Percentiles rank a stretch among this genome's conserved stretches.
phyloP scores from a whole-genome alignment of 352 stramenopile genomes.

The Globisporangium abappressorium region DNA sequence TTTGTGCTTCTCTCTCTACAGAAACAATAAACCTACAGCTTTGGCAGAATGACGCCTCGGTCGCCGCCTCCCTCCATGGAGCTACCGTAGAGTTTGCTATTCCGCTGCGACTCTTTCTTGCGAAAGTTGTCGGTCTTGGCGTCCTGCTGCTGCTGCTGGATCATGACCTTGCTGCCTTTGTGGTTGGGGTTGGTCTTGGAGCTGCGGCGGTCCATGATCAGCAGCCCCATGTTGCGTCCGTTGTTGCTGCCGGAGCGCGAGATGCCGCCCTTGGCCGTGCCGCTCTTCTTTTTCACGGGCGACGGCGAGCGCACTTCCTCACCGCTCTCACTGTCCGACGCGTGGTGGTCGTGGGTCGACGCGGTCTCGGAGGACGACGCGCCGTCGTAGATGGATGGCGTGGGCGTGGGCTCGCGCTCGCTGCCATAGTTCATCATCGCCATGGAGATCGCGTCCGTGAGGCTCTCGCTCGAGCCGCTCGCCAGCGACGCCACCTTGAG shows the following conservation, averaged over 20 bases:
- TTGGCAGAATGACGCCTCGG: conserved; percentile 47
- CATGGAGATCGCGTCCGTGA: conserved; percentile 41
- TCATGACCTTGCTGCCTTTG: conserved; percentile 17
- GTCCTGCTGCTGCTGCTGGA: neutral
- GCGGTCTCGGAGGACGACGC: conserved; percentile 8
- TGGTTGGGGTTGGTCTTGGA: conserved; percentile 39
- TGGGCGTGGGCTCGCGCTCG: conserved; percentile 16
- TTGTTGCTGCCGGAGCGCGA: conserved; percentile 35
- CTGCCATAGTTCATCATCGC: conserved; percentile 19
- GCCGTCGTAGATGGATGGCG: conserved; percentile 12
- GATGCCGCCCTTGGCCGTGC: conserved; percentile 26
- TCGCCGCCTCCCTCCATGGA: conserved; percentile 22
- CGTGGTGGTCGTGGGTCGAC: conserved; percentile 22
- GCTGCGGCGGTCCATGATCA: conserved; percentile 32
- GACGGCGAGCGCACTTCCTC: conserved; percentile 48
- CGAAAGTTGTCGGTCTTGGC: conserved; percentile 19
- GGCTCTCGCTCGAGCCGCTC: conserved; percentile 21
- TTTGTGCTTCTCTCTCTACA: neutral
- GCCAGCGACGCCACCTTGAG: conserved; percentile 26
- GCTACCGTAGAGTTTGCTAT: conserved; percentile 28
- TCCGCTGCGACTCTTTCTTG: conserved; percentile 50
- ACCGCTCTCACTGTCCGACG: conserved; percentile 23
- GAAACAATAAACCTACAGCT: conserved; percentile 19
- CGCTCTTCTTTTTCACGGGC: conserved; percentile 58
- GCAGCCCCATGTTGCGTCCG: conserved; percentile 25